These are phyloP conservation scores for Paulownia fortunei DNA, from an alignment of 257 asterid species.

Conservation along the genomic window DNA sequence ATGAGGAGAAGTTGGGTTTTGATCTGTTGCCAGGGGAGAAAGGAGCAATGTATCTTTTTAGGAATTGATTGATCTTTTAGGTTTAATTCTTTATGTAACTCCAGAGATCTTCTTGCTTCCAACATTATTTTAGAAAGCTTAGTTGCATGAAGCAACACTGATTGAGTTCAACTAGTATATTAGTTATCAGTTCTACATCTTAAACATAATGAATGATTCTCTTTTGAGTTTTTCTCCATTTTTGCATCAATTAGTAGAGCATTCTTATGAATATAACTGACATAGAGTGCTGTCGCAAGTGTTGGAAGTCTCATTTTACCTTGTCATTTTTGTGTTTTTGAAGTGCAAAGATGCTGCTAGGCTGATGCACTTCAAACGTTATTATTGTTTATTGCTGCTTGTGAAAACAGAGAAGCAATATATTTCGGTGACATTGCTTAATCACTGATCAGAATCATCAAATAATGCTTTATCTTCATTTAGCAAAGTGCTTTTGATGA, in stretches of 20 bases:
- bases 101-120: not conserved
- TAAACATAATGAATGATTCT: not conserved
- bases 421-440: not conserved
- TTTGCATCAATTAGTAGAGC: not conserved
- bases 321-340: not conserved
- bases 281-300: not conserved
- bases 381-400: not conserved
- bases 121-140: not conserved
- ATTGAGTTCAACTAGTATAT: not conserved
- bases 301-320: not conserved
- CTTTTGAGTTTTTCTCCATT: not conserved
- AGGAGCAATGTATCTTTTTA: not conserved
- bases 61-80: not conserved
- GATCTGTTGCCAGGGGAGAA: not conserved
- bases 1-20: not conserved
- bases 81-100: not conserved
- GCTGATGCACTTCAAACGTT: not conserved
- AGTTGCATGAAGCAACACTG: slow-evolving; percentile 10
- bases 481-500: not conserved
- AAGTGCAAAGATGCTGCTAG: slow-evolving; percentile 12
- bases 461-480: not conserved
- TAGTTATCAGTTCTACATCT: slow-evolving; percentile 1
- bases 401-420: slow-evolving; percentile 7
- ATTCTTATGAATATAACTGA: not conserved
- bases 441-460: not conserved